Conservation (phyloP, 1,284 basidiomycete genomes). For the Spongispora temasekensis region DNA sequence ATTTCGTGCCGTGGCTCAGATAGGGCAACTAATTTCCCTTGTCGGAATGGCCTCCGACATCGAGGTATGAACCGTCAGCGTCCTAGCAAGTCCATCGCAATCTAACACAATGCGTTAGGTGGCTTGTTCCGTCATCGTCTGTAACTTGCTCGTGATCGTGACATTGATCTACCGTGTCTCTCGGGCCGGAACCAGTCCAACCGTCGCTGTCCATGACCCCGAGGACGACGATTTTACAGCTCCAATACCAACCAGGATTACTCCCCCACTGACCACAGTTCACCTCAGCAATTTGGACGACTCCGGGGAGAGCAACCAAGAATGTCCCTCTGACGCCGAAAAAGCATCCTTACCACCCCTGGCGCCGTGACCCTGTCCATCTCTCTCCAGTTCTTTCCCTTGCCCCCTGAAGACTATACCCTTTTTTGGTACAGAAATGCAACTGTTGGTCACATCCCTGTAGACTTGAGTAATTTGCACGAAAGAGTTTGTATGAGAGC, state of each 20-base stretch:
- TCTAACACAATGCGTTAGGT: slow-evolving; percentile 15
- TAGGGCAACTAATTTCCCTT: slow-evolving; percentile 10
- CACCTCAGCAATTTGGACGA: background rate
- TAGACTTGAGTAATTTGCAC: background rate
- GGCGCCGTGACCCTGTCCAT: background rate
- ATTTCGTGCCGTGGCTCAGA: slow-evolving; percentile 21
- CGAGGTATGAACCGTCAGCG: slow-evolving; percentile 16
- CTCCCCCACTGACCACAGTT: slow-evolving; percentile 11
- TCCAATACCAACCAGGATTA: background rate
- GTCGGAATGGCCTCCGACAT: slow-evolving; percentile 14
- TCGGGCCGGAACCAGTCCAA: background rate
- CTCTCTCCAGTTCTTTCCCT: background rate
- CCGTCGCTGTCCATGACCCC: background rate
- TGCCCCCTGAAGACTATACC: no score
- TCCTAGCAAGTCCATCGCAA: no score
- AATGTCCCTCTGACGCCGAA: background rate
- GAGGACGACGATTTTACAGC: slow-evolving; percentile 8
- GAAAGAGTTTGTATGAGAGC: background rate
- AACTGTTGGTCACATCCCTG: background rate
- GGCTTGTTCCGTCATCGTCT: slow-evolving; percentile 17
- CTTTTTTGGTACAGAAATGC: no score
- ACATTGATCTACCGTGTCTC: slow-evolving; percentile 19
- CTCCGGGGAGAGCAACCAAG: background rate
- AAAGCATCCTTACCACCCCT: background rate
- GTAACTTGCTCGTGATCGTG: slow-evolving; percentile 24